Evolutionary conservation across 495 filamentous ascomycete species (phyloP).

Genomic region (Penicillium ucsense): DNA sequence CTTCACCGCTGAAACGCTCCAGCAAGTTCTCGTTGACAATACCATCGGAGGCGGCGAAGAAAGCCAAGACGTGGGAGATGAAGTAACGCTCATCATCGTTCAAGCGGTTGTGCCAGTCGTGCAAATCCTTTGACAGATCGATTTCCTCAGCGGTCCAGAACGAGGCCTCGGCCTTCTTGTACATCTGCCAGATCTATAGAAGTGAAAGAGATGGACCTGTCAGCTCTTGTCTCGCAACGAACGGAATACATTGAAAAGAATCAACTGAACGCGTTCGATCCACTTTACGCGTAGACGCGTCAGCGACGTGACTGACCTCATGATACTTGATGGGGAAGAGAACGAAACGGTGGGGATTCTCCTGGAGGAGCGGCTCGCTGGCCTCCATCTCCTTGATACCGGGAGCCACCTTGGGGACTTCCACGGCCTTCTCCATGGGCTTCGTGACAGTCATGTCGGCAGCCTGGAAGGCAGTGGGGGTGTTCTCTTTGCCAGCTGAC

Average conservation of each 20-base stretch:
- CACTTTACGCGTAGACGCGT: constrained; percentile 67
- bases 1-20: constrained; percentile 94
- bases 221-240: constrained; percentile 1
- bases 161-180: constrained; percentile 99
- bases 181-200: constrained; percentile 97
- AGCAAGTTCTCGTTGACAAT: constrained; percentile 99
- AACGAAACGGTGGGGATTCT: constrained; percentile 95
- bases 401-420: constrained; percentile 40
- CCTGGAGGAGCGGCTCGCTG: constrained; percentile 84
- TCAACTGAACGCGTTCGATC: constrained; percentile 8
- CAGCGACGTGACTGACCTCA: constrained; percentile 63
- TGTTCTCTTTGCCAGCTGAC: constrained; percentile 72
- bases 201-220: neutral
- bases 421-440: constrained; percentile 38
- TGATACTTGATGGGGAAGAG: constrained; percentile 99
- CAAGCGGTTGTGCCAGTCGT: constrained; percentile 97
- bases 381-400: constrained; percentile 62
- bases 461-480: constrained; percentile 45
- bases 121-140: constrained; percentile 94
- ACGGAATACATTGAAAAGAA: too few species aligned
- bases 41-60: constrained; percentile 98
- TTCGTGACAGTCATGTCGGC: constrained; percentile 42
- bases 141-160: constrained; percentile 99
- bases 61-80: constrained; percentile 95
- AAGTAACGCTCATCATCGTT: constrained; percentile 98